A percentile compares a stretch with the other conserved stretches of the same genome.
Conservation (phyloP, 2,329 filamentous ascomycete genomes). For the Paramyrothecium roridum region DNA sequence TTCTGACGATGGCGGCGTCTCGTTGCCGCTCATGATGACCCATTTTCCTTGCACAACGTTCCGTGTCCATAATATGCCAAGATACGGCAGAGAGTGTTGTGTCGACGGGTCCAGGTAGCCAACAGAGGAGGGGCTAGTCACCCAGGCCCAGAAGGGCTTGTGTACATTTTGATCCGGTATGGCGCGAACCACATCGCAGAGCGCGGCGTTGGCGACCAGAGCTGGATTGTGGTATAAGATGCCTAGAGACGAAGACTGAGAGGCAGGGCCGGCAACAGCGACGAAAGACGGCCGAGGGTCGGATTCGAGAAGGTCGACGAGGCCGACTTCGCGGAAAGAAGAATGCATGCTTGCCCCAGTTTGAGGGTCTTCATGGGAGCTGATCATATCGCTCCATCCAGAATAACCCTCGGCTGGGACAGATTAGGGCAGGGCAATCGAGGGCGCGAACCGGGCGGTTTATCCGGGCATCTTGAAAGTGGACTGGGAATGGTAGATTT, state of each 20-base stretch:
- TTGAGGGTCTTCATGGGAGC: not conserved
- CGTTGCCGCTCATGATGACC: slow-evolving; percentile 36
- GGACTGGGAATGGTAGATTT: not conserved
- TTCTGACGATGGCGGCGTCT: slow-evolving; percentile 24
- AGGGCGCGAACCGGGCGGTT: too few species aligned
- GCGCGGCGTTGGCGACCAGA: slow-evolving; percentile 22
- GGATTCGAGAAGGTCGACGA: slow-evolving; percentile 35
- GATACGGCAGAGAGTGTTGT: slow-evolving; percentile 24
- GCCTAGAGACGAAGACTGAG: slow-evolving; percentile 4
- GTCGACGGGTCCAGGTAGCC: slow-evolving; percentile 2
- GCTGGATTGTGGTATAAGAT: slow-evolving; percentile 35
- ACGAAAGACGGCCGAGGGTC: slow-evolving; percentile 41
- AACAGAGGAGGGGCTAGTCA: slow-evolving; percentile 18
- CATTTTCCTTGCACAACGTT: slow-evolving; percentile 29
- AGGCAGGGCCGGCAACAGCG: slow-evolving; percentile 14
- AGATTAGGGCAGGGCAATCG: too few species aligned
- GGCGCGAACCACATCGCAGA: slow-evolving; percentile 26
- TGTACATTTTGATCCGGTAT: slow-evolving; percentile 24
- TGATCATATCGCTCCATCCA: not conserved
- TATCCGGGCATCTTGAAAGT: not conserved
- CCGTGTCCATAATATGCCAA: slow-evolving; percentile 33
- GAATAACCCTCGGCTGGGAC: slow-evolving; percentile 1
- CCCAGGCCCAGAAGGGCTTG: slow-evolving; percentile 36
- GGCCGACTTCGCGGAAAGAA: slow-evolving; percentile 24
- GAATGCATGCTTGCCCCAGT: slow-evolving; percentile 15